Evolutionary conservation across 2,329 filamentous ascomycete genomes (phyloP).

Genomic region (Juglanconis sp.): DNA sequence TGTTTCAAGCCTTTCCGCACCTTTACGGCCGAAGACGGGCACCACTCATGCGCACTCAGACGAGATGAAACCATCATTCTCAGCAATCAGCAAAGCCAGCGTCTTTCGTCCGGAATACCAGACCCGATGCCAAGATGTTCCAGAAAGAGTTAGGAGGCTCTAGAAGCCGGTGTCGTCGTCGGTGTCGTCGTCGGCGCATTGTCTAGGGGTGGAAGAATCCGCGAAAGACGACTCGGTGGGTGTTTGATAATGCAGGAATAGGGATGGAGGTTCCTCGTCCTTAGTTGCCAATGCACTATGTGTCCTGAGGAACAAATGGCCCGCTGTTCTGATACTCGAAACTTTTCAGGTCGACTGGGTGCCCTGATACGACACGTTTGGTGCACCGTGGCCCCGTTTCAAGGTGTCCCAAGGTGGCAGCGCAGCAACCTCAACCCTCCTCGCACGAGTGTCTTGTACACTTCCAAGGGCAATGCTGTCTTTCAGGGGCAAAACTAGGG

Average conservation of each 20-base stretch:
- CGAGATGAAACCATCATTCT: not conserved
- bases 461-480: not conserved
- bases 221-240: not conserved
- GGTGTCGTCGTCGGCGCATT: too few species aligned
- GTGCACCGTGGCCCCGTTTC: not conserved
- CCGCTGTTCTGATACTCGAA: slow-evolving; percentile 9
- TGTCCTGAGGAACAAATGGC: not conserved
- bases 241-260: not conserved
- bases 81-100: too few species aligned
- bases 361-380: not conserved
- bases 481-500: not conserved
- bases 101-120: too few species aligned
- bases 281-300: not conserved
- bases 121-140: too few species aligned
- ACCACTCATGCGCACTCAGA: not conserved
- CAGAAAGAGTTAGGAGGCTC: too few species aligned
- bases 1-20: too few species aligned
- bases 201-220: not conserved
- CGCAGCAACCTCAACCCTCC: not conserved
- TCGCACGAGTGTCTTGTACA: not conserved
- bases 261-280: not conserved
- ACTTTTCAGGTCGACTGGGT: not conserved
- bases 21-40: too few species aligned
- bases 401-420: not conserved
- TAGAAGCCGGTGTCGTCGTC: too few species aligned